Evolutionary conservation across 1,284 basidiomycete species (phyloP).

Genomic region (Melampsora americana): DNA sequence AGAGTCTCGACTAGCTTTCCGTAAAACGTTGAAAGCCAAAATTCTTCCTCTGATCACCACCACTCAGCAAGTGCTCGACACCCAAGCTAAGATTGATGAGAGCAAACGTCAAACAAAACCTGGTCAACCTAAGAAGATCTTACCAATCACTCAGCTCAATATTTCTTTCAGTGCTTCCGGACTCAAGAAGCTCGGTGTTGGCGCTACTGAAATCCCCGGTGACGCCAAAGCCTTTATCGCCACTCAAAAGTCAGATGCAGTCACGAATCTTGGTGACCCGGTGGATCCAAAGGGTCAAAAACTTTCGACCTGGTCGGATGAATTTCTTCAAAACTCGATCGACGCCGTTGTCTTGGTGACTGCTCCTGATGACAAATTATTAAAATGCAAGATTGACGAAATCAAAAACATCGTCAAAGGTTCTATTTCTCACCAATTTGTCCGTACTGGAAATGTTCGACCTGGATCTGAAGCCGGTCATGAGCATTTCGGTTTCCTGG

Average conservation of each 20-base stretch:
- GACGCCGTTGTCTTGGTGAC: slow-evolving; percentile 23
- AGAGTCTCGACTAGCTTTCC: slow-evolving; percentile 24
- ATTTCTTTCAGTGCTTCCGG: slow-evolving; percentile 22
- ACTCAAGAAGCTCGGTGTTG: slow-evolving; percentile 3
- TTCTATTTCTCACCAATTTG: not conserved
- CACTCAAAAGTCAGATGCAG: slow-evolving; percentile 19
- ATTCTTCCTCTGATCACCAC: slow-evolving; percentile 38
- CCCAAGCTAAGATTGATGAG: slow-evolving; percentile 38
- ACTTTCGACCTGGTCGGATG: slow-evolving; percentile 36
- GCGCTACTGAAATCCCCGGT: slow-evolving; percentile 24
- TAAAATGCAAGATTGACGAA: slow-evolving; percentile 12
- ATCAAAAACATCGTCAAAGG: not conserved
- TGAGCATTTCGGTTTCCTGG: slow-evolving; percentile 6
- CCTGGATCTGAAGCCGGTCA: not conserved
- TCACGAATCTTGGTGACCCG: slow-evolving; percentile 18
- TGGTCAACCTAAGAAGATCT: slow-evolving; percentile 2
- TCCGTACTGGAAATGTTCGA: not conserved
- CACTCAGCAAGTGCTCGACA: not conserved
- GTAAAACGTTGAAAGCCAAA: slow-evolving; percentile 13
- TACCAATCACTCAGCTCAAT: slow-evolving; percentile 35
- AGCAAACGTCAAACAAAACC: slow-evolving; percentile 16
- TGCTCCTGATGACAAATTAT: slow-evolving; percentile 3
- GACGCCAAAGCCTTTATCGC: slow-evolving; percentile 3
- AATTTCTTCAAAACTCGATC: slow-evolving; percentile 25
- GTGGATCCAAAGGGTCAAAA: slow-evolving; percentile 24